Conservation (phyloP, 2,329 filamentous ascomycete genomes). For the Fusarium illudens region DNA sequence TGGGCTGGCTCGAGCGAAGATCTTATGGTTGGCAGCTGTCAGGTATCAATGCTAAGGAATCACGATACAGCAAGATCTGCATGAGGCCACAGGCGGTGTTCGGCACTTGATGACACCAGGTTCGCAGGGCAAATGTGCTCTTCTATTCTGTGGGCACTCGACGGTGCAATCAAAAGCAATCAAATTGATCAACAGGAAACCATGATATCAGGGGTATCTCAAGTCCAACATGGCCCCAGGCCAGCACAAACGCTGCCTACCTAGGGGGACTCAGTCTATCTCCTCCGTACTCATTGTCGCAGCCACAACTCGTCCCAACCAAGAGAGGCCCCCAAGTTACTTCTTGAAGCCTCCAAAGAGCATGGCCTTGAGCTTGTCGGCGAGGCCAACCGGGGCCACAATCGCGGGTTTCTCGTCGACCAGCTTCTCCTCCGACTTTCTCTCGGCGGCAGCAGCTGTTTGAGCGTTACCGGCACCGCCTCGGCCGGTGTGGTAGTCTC, state of each 20-base stretch:
- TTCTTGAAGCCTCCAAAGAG: slow-evolving; percentile 61
- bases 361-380: slow-evolving; percentile 67
- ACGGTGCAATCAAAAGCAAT: slow-evolving; percentile 12
- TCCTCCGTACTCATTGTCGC: slow-evolving; percentile 1
- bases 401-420: slow-evolving; percentile 40
- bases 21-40: slow-evolving; percentile 5
- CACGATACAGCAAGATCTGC: background rate
- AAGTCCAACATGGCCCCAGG: slow-evolving; percentile 28
- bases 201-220: slow-evolving; percentile 40
- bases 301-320: background rate
- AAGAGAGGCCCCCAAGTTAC: slow-evolving; percentile 28
- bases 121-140: background rate
- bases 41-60: slow-evolving; percentile 15
- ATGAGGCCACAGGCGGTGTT: background rate
- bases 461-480: slow-evolving; percentile 67
- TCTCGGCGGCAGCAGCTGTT: slow-evolving; percentile 48
- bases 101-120: slow-evolving; percentile 4
- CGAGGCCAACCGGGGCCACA: slow-evolving; percentile 54
- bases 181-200: slow-evolving; percentile 20
- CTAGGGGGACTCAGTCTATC: slow-evolving; percentile 5
- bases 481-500: slow-evolving; percentile 66
- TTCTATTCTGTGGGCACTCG: slow-evolving; percentile 7
- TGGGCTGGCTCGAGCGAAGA: background rate
- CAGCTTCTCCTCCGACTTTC: slow-evolving; percentile 43
- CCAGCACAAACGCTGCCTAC: background rate